These are phyloP conservation scores for Lecanicillium sp. DNA, from an alignment of 2,329 filamentous ascomycete genomes.

Conservation along the genomic window DNA sequence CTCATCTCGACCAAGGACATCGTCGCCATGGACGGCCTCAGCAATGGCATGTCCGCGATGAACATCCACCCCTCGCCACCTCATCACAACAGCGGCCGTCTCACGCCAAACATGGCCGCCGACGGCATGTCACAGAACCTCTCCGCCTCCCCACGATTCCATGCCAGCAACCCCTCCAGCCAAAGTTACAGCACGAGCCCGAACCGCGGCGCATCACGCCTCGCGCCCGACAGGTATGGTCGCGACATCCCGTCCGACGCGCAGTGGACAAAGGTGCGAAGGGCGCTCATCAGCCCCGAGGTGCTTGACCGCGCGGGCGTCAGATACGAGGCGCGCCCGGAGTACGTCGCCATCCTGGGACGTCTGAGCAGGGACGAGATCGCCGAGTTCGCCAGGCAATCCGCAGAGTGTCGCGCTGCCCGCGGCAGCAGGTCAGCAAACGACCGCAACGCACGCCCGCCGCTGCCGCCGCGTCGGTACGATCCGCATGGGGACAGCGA, in stretches of 20 bases:
- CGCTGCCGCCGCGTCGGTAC: constrained; percentile 10
- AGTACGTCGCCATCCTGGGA: constrained; percentile 56
- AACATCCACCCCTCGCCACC: constrained; percentile 27
- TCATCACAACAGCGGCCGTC: constrained; percentile 26
- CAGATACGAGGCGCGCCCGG: constrained; percentile 54
- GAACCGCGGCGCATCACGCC: constrained; percentile 24
- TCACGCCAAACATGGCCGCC: constrained; percentile 19
- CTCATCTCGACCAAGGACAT: constrained; percentile 51
- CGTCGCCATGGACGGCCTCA: constrained; percentile 40
- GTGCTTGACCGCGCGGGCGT: constrained; percentile 49
- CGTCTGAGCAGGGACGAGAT: constrained; percentile 47
- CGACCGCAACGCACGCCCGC: constrained; percentile 6
- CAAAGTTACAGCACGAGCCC: not conserved
- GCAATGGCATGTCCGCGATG: constrained; percentile 35
- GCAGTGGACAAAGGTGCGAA: constrained; percentile 53
- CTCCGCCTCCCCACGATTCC: constrained; percentile 35
- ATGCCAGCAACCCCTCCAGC: constrained; percentile 34
- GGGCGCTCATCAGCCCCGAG: constrained; percentile 51
- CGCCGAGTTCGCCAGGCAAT: constrained; percentile 43
- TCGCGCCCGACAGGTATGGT: constrained; percentile 53
- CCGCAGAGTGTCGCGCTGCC: constrained; percentile 39
- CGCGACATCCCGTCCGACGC: constrained; percentile 50
- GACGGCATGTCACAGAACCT: constrained; percentile 27
- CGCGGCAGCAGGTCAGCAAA: constrained; percentile 23
- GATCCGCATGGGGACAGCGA: constrained; percentile 1